phyloP scores from a whole-genome alignment of 345 rosid species.

The Sonneratia caseolaris region DNA sequence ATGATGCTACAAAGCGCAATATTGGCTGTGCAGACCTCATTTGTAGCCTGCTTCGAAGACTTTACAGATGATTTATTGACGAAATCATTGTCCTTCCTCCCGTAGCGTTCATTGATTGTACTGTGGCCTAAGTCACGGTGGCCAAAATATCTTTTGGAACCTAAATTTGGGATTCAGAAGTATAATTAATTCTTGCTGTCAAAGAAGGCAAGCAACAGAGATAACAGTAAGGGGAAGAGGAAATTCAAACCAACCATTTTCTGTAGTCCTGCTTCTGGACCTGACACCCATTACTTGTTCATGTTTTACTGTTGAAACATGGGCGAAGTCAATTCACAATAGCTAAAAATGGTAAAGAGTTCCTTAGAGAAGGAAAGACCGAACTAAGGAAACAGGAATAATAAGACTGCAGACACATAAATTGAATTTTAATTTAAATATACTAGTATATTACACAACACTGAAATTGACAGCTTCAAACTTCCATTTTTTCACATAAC shows the following conservation, averaged over 20 bases:
- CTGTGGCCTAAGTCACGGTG: constrained; percentile 28
- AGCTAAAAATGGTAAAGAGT: background rate
- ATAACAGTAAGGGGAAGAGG: background rate
- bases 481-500: background rate
- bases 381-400: background rate
- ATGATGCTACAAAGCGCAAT: constrained; percentile 6
- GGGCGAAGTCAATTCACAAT: background rate
- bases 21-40: constrained; percentile 27
- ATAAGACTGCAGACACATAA: background rate
- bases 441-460: background rate
- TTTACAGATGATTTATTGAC: constrained; percentile 19
- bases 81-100: constrained; percentile 33
- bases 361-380: background rate
- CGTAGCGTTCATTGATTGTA: constrained; percentile 29
- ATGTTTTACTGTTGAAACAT: background rate
- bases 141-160: constrained; percentile 24
- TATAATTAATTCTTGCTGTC: background rate
- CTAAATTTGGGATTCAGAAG: background rate
- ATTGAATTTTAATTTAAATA: background rate
- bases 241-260: background rate
- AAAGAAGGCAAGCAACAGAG: background rate
- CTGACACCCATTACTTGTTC: background rate
- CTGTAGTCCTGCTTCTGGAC: background rate
- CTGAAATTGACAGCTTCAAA: background rate
- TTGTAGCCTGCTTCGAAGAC: constrained; percentile 27